phyloP scores from a whole-genome alignment of 352 stramenopile genomes.

The Phytophthora aleatoria region DNA sequence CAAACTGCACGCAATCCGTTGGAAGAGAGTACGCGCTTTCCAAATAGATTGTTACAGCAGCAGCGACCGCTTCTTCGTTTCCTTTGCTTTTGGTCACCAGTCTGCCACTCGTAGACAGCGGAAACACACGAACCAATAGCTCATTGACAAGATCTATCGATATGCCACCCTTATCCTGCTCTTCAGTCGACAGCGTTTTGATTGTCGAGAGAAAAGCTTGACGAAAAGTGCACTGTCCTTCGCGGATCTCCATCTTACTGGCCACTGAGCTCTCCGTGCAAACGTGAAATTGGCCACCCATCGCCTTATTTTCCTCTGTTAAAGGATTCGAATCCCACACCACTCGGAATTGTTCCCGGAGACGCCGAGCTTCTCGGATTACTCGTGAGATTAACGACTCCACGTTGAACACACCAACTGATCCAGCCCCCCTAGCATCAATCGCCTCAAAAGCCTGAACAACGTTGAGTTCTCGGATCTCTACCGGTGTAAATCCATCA shows the following conservation, averaged over 20 bases:
- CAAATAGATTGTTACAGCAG: constrained; percentile 52
- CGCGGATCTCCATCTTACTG: constrained; percentile 2
- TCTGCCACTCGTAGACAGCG: constrained; percentile 26
- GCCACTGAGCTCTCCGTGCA: background rate
- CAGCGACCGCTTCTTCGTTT: constrained; percentile 45
- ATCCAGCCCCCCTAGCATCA: constrained; percentile 6
- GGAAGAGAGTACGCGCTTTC: constrained; percentile 29
- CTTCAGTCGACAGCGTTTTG: background rate
- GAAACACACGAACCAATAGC: constrained; percentile 30
- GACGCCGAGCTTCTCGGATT: constrained; percentile 23
- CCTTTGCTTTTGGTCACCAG: constrained; percentile 31
- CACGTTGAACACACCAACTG: constrained; percentile 19
- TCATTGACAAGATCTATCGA: constrained; percentile 6
- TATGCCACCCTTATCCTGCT: background rate
- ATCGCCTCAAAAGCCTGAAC: constrained; percentile 34
- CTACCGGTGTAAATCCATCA: constrained; percentile 32
- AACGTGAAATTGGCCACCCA: background rate
- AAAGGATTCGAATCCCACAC: constrained; percentile 13
- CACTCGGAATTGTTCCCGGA: constrained; percentile 20
- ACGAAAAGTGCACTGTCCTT: constrained; percentile 27
- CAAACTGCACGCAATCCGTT: constrained; percentile 24
- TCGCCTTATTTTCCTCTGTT: background rate
- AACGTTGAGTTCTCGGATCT: constrained; percentile 21
- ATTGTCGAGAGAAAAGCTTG: constrained; percentile 19
- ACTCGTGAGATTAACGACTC: constrained; percentile 33